A percentile compares a stretch with the other conserved stretches of the same genome.
Conservation (phyloP, 805 yeast species). For the Saccharomycodes ludwigii region DNA sequence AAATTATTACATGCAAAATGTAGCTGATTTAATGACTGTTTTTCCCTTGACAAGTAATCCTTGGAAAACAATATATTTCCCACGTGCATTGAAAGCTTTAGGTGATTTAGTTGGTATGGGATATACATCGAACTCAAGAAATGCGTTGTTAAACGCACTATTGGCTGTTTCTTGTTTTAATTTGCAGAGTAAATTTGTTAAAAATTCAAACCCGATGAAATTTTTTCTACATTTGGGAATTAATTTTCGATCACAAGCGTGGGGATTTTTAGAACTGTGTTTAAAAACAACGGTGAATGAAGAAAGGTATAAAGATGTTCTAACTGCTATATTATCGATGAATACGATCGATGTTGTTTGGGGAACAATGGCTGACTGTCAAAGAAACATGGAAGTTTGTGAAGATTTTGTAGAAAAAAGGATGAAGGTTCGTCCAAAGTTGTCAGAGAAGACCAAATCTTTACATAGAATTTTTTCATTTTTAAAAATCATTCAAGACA, state of each 20-base stretch:
- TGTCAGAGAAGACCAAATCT: conserved; percentile 65
- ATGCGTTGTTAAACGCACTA: conserved; percentile 66
- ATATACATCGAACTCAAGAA: conserved; percentile 59
- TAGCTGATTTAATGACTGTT: conserved; percentile 70
- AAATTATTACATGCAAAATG: conserved; percentile 59
- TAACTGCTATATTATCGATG: conserved; percentile 77
- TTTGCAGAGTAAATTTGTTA: conserved; percentile 57
- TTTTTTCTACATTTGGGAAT: conserved; percentile 64
- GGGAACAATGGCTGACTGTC: conserved; percentile 85
- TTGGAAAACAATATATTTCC: conserved; percentile 80
- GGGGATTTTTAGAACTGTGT: conserved; percentile 50
- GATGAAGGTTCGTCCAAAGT: conserved; percentile 48
- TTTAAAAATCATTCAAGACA: conserved; percentile 62
- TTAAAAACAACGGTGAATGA: conserved; percentile 35
- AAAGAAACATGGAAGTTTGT: conserved; percentile 62
- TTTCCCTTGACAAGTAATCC: conserved; percentile 65
- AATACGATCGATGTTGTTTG: conserved; percentile 79
- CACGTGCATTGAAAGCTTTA: conserved; percentile 68
- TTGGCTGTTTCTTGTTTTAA: conserved; percentile 76
- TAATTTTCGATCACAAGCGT: conserved; percentile 63
- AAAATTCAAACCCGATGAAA: conserved; percentile 55
- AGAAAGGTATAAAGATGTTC: conserved; percentile 72
- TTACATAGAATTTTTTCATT: conserved; percentile 71
- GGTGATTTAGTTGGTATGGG: conserved; percentile 74
- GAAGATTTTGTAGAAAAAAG: conserved; percentile 62